phyloP scores from a whole-genome alignment of 1,139 yeast genomes.

The Geotrichum aggregatum region DNA sequence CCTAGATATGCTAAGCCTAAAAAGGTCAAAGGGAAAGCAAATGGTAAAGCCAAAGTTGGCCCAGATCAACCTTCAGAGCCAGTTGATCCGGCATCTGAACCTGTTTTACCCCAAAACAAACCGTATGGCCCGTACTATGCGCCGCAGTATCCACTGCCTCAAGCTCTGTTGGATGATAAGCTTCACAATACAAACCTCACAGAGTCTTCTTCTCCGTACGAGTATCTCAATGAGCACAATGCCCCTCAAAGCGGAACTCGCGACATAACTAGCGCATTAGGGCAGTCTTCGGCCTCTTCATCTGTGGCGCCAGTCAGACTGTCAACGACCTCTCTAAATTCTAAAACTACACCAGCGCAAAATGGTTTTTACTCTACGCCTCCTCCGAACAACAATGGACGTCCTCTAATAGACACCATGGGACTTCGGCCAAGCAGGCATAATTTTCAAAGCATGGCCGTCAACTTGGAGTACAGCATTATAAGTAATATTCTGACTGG shows the following conservation, averaged over 20 bases:
- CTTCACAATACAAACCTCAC: background rate
- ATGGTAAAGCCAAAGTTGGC: background rate
- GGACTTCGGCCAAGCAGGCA: slow-evolving; percentile 18
- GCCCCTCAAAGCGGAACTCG: slow-evolving; percentile 4
- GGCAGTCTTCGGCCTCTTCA: too few relatives aligned
- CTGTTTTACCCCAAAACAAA: background rate
- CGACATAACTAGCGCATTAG: slow-evolving; percentile 1
- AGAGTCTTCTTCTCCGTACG: slow-evolving; percentile 10
- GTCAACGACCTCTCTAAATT: background rate
- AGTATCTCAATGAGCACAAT: background rate
- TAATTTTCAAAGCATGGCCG: slow-evolving; percentile 64
- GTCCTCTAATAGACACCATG: slow-evolving; percentile 3
- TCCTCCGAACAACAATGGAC: background rate
- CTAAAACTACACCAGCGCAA: background rate
- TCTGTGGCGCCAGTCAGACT: background rate
- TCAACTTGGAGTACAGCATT: slow-evolving; percentile 73
- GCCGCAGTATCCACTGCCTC: background rate
- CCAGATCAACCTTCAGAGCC: background rate
- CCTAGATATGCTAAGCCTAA: slow-evolving; percentile 23
- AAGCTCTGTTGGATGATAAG: background rate
- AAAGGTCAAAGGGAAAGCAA: slow-evolving; percentile 6
- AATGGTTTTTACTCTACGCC: background rate
- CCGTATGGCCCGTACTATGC: background rate
- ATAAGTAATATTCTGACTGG: slow-evolving; percentile 61
- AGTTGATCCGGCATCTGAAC: background rate